Percentiles rank a stretch among this genome's conserved stretches.
Evolutionary conservation across 768 basidiomycete species (phyloP).

Genomic region (Pleurotus tuber-regium): DNA sequence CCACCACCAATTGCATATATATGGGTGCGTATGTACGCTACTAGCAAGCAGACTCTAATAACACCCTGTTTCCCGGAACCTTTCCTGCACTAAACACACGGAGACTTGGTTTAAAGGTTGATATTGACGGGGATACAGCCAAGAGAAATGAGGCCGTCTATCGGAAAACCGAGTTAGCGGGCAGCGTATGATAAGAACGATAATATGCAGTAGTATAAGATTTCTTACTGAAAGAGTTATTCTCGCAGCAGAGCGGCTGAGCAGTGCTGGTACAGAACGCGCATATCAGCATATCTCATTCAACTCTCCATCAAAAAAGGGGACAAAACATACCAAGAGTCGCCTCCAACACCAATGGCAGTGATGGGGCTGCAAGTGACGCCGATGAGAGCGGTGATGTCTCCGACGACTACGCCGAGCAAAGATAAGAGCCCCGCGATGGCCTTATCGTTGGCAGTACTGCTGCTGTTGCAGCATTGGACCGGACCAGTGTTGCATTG

Average conservation of each 20-base stretch:
- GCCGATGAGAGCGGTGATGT: conserved; percentile 8
- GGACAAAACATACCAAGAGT: not conserved
- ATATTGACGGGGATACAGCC: conserved; percentile 23
- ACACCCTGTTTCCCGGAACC: too few relatives aligned
- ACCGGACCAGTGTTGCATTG: not conserved
- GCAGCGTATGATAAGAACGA: not conserved
- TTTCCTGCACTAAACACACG: not conserved
- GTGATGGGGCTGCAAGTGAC: conserved; percentile 19
- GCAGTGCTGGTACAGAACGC: conserved; percentile 16
- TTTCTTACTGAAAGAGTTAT: conserved; percentile 16
- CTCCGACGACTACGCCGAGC: conserved; percentile 20
- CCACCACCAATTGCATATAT: too few relatives aligned
- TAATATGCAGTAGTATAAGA: conserved; percentile 12
- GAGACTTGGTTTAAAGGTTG: conserved; percentile 6
- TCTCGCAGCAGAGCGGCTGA: conserved; percentile 24
- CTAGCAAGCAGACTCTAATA: too few relatives aligned
- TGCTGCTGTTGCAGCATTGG: not conserved
- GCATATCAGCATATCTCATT: not conserved
- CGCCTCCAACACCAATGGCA: conserved; percentile 15
- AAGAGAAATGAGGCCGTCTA: conserved; percentile 25
- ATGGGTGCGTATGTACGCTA: too few relatives aligned
- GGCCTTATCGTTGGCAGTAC: not conserved
- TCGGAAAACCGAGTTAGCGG: too few relatives aligned
- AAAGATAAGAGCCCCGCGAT: conserved; percentile 11
- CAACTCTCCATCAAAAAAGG: not conserved